These are phyloP conservation scores for Bondarzewia mesenterica DNA, from an alignment of 1,284 basidiomycete genomes.

Conservation along the genomic window DNA sequence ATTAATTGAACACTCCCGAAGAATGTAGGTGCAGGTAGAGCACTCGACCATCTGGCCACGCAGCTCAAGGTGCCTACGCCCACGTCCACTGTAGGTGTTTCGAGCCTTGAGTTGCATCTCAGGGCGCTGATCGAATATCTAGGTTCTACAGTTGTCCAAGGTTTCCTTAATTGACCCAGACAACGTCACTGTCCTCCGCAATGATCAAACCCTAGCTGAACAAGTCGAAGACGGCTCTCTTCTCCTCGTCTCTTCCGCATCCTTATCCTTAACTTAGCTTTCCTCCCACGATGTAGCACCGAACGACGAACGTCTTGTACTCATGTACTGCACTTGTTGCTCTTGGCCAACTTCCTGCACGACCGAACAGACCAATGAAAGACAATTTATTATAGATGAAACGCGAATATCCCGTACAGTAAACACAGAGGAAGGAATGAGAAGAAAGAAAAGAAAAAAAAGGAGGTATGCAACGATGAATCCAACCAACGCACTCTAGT, in stretches of 20 bases:
- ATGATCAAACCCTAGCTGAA: conserved; percentile 14
- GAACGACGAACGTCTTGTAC: too few species aligned
- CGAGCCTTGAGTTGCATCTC: neutral
- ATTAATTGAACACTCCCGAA: conserved; percentile 8
- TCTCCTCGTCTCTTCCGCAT: neutral
- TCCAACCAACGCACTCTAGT: too few species aligned
- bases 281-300: too few species aligned
- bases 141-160: conserved; percentile 11
- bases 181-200: conserved; percentile 9
- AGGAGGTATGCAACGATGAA: neutral
- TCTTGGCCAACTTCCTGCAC: too few species aligned
- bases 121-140: neutral
- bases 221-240: conserved; percentile 18
- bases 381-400: too few species aligned
- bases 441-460: neutral
- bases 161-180: conserved; percentile 6
- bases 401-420: too few species aligned
- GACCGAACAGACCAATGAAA: too few species aligned
- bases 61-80: conserved; percentile 18
- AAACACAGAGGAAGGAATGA: neutral
- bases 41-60: conserved; percentile 27
- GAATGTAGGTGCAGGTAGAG: conserved; percentile 28
- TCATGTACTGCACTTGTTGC: too few species aligned
- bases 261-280: neutral
- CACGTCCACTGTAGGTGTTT: conserved; percentile 10